Evolutionary conservation across 2,329 filamentous ascomycete species (phyloP), one percentile per base, ranked within the genome.

Genomic region (Apiospora saccharicola): DNA sequence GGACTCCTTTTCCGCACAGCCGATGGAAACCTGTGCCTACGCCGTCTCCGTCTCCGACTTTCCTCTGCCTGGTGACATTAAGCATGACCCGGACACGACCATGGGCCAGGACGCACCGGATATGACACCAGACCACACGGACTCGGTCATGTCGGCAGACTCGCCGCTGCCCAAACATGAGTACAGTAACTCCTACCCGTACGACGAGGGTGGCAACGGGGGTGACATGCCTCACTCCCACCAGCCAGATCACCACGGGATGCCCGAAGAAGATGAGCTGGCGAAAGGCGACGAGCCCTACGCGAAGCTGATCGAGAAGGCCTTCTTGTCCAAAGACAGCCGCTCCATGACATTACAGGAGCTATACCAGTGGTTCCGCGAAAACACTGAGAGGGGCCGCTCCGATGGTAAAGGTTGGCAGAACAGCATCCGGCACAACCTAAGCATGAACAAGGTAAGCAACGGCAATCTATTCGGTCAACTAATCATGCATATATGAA

Each of bases 391-490:
- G 76, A 98, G 96, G 81, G 90, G 90, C 5, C 90, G 86, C 70
- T 87, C 88, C 67, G 87, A 86, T 10, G 84, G 82, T 16, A 92
- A 91, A 77, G 96, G 95, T 13, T 98, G 96, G 96, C 93, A 96
- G 83, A 98, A 98, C 82, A 97, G 94, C 80, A 97, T 98, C 75
- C 90, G 96, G 2, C 96, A 98, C 81, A 98, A 98, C 77, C 85
- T 98, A 10, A 98, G 94, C 68, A 98, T 98, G 95, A 98, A 98
- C 78, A 88, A 89, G 73, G 96, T 98, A 90, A 41, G 68, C 57
- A 12, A 12, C 57, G n/a, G 10, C 3, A 24, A 41, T 13, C 19
- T n/a, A 41, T n/a, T 13, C 14, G 34, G 47, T 1, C 10, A 49
- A n/a, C 5, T 37, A n/a, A 7, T n/a, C 1, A 13, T 41, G 10